phyloP scores from a whole-genome alignment of 306 rosid species.

The Adenanthera pavonina region DNA sequence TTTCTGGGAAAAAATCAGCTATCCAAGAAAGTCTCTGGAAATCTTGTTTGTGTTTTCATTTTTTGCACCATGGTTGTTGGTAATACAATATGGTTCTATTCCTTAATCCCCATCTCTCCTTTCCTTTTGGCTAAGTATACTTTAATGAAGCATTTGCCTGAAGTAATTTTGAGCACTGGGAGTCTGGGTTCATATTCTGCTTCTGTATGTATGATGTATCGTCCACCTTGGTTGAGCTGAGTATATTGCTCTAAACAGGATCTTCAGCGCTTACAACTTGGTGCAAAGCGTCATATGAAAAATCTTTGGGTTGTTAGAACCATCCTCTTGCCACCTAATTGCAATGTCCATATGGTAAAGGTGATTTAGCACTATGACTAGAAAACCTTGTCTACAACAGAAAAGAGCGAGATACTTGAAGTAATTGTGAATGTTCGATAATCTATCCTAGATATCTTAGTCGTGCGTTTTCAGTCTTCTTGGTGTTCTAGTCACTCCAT shows the following conservation, averaged over 20 bases:
- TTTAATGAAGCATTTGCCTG: neutral
- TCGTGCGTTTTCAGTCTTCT: too few species aligned
- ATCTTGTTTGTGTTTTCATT: neutral
- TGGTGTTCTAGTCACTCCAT: too few species aligned
- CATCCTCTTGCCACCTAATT: neutral
- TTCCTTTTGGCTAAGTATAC: neutral
- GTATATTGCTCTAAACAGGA: neutral
- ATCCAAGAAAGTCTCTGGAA: neutral
- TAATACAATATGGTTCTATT: neutral
- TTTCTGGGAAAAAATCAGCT: neutral
- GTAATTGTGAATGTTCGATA: constrained; percentile 1
- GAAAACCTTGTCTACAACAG: neutral
- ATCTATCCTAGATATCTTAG: neutral
- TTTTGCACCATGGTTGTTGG: neutral
- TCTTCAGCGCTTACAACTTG: neutral
- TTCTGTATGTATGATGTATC: neutral
- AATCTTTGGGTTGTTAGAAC: neutral
- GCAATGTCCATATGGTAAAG: neutral
- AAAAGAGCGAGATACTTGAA: constrained; percentile 22
- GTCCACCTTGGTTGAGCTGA: neutral
- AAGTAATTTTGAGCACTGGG: neutral
- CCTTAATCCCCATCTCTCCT: neutral
- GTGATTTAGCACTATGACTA: neutral
- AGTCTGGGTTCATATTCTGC: neutral
- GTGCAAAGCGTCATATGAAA: neutral